Conservation (phyloP, 352 stramenopile genomes). For the Phytophthora megakarya region DNA sequence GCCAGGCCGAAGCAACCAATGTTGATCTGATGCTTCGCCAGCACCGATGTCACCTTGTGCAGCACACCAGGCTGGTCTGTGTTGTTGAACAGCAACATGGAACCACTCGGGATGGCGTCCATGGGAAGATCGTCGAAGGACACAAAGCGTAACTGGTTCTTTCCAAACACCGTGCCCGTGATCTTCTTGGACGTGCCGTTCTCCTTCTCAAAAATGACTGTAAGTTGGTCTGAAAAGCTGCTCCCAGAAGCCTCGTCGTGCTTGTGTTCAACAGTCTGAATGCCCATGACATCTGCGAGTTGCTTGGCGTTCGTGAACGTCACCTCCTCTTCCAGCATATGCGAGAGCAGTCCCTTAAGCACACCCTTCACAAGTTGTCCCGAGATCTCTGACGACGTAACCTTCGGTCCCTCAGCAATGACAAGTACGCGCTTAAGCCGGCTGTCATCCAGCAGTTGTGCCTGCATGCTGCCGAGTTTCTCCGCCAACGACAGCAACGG, state of each 20-base stretch:
- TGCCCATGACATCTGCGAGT: conserved; percentile 89
- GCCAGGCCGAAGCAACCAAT: conserved; percentile 94
- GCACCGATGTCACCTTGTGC: conserved; percentile 92
- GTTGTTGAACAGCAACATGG: conserved; percentile 95
- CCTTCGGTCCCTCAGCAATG: conserved; percentile 75
- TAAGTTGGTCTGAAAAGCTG: conserved; percentile 91
- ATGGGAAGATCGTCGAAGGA: conserved; percentile 89
- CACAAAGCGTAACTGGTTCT: conserved; percentile 87
- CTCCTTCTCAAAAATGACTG: conserved; percentile 92
- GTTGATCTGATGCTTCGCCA: conserved; percentile 93
- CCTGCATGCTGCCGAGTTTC: conserved; percentile 90
- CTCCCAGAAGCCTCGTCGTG: conserved; percentile 74
- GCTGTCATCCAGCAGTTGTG: conserved; percentile 80
- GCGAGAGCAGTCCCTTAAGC: conserved; percentile 90
- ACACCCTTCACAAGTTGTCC: conserved; percentile 88
- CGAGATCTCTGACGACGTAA: conserved; percentile 83
- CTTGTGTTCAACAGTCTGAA: conserved; percentile 91
- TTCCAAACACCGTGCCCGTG: conserved; percentile 90
- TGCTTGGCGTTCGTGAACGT: conserved; percentile 89
- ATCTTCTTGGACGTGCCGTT: conserved; percentile 81
- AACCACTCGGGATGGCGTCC: conserved; percentile 83
- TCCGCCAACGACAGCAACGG: conserved; percentile 90
- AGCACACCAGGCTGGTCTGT: conserved; percentile 94
- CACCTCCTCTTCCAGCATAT: conserved; percentile 92
- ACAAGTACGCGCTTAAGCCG: conserved; percentile 74